Evolutionary conservation across 805 yeast genomes (phyloP), one percentile per base, ranked within the genome.

Genomic region (Saturnispora saitoi): DNA sequence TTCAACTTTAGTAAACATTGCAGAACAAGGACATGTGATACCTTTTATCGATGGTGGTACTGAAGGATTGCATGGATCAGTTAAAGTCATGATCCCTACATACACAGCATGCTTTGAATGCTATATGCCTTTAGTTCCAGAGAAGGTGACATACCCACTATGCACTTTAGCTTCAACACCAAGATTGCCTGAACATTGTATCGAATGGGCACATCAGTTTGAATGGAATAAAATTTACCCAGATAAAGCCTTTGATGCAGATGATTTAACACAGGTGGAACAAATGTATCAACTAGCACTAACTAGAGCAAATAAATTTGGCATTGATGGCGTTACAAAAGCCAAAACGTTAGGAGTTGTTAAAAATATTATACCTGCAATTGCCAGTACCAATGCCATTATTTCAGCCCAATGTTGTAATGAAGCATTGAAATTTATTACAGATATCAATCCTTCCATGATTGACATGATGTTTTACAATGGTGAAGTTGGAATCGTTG

Each of bases 131-230:
- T 75, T 95, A 63, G 69, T 89, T 38, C 78, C 86, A 10, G 73
- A 74, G 1, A 78, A 75, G 52, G 69, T 70, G 9, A 81, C 88
- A 0, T 86, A 81, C 56, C 97, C 98, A 2, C 81, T 91, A 55
- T 93, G 98, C 64, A 93, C 98, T 0, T 82, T 93, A 45, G 95
- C 96, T 2, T 85, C 89, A 50, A 88, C 93, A 8, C 98, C 98
- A n/a, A 68, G 98, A 51, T 66, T 88, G 8, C 93, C 96, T 0
- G 96, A 90, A 57, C 98, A 91, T 64, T 89, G 97, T 58, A 81
- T 91, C 9, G 96, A 90, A 62, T 91, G 93, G 84, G 89, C 91
- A 0, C 78, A 80, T 51, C 82, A 80, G 30, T 69, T 86, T 3
- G 81, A 78, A 55, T 87, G 96, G 95, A 82, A 81, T 1, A 65